These are phyloP conservation scores for Cutaneotrichosporon sp. DNA, from an alignment of 1,284 basidiomycete species.

Conservation along the genomic window DNA sequence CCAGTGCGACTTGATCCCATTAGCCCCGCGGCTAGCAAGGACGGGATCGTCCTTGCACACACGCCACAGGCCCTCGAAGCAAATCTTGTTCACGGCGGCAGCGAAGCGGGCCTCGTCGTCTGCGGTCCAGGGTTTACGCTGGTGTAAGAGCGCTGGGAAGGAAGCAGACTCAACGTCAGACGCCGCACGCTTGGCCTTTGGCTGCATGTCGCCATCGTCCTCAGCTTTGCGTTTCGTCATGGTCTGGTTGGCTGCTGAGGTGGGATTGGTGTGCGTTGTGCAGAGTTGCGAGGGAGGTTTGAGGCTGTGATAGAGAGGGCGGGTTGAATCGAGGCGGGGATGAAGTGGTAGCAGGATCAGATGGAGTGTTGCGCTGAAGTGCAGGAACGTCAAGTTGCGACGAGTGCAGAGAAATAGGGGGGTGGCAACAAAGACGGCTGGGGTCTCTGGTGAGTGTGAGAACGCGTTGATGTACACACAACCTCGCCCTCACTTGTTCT, in stretches of 20 bases:
- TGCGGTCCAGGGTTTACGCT: not conserved
- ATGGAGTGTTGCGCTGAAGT: no score
- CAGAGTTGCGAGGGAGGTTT: no score
- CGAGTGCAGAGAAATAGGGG: no score
- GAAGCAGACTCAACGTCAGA: not conserved
- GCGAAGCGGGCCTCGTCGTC: not conserved
- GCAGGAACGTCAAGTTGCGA: no score
- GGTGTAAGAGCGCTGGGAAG: not conserved
- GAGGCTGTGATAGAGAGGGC: no score
- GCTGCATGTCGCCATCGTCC: not conserved
- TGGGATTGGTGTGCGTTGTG: no score
- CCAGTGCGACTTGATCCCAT: not conserved
- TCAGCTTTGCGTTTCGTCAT: not conserved
- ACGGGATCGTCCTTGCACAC: not conserved
- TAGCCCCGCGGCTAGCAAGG: not conserved
- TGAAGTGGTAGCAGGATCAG: no score
- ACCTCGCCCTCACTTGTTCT: no score
- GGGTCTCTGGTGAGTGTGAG: no score
- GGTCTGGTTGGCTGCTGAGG: not conserved
- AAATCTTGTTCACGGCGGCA: not conserved
- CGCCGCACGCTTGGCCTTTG: not conserved
- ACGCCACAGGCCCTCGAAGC: not conserved
- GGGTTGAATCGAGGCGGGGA: no score
- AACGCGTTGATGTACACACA: no score
- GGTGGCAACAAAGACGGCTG: no score